Base-by-base conservation (phyloP, 83 land plant genomes). In the Larix sibirica region DNA sequence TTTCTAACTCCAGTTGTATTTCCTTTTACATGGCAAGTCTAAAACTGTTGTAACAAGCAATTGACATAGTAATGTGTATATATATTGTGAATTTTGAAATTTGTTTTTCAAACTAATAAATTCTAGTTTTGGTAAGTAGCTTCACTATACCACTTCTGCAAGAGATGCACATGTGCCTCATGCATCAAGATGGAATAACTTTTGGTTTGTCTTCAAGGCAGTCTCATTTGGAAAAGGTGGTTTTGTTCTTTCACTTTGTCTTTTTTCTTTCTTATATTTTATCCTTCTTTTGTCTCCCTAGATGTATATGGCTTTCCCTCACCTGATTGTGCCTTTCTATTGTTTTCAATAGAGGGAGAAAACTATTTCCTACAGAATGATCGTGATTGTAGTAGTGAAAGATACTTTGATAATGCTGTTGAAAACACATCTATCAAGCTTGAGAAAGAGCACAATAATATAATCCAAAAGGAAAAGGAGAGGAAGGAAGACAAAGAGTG, bases 401-500 rank as follows among this genome's bases (percentile, higher is more conserved):
- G 89, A 33, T 86, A 84, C 59, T 28, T 38, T 28, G 90, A 90
- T 66, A 67, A 80, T 42, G 94, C 86, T 5, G 81, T 85, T 64
- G 94, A 88, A 24, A 83, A 83, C 79, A 38, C 86, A 36, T 74
- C 68, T 54, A 81, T 84, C 21, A 86, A 90, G 61, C 42, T 79
- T 77, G 90, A 94, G 23, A 92, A 94, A 83, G 90, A 87, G 24
- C 91, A 93, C 44, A 88, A 82, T 79, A 92, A 85, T 65, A 86
- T 87, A 44, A 81, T 69, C 36, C 89, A 94, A 71, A 89, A 93
- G 81, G 92, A 93, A 56, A 90, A 85, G 83, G 90, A 89, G 13
- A 69, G 21, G 18, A 89, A 91, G 67, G 89, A 90, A 56, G 93
- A 92, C 1, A 86, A 82, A 80, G 84, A 87, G 20, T 84, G 86